These are phyloP conservation scores for Cyclostephanos tholiformis DNA, from an alignment of 108 stramenopile genomes.

Conservation along the genomic window DNA sequence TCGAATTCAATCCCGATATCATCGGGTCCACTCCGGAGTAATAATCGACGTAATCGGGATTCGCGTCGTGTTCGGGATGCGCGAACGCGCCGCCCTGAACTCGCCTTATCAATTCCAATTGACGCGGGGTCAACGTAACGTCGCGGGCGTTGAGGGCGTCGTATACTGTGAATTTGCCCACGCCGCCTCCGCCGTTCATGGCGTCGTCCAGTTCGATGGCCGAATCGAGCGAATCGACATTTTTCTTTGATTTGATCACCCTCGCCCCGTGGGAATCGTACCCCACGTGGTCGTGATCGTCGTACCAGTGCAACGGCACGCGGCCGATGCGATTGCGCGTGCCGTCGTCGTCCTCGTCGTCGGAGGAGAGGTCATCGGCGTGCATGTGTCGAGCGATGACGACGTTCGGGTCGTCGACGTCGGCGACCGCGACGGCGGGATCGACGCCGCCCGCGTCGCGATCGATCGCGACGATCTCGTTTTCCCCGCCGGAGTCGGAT, in stretches of 20 bases:
- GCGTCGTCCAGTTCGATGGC: slow-evolving; percentile 80
- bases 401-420: slow-evolving; percentile 5
- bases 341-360: slow-evolving; percentile 94
- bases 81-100: slow-evolving; percentile 94
- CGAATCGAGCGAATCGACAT: slow-evolving; percentile 70
- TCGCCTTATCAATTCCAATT: slow-evolving; percentile 92
- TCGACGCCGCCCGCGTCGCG: too few species aligned
- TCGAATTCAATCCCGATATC: slow-evolving; percentile 75
- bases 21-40: slow-evolving; percentile 87
- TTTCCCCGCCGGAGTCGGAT: too few species aligned
- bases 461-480: too few species aligned
- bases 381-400: slow-evolving; percentile 70
- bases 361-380: slow-evolving; percentile 95
- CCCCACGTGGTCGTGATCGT: slow-evolving; percentile 96
- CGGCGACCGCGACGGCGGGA: not conserved
- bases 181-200: slow-evolving; percentile 42
- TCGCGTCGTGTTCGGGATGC: slow-evolving; percentile 93
- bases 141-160: slow-evolving; percentile 94
- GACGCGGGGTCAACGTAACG: slow-evolving; percentile 85
- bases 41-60: slow-evolving; percentile 95
- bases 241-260: slow-evolving; percentile 74
- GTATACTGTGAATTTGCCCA: slow-evolving; percentile 82
- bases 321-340: slow-evolving; percentile 90
- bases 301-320: slow-evolving; percentile 98
- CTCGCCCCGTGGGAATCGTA: slow-evolving; percentile 92